A percentile compares a stretch with the other conserved stretches of the same genome.
Conservation (phyloP, 352 stramenopile species). For the Globisporangium ultimum region DNA sequence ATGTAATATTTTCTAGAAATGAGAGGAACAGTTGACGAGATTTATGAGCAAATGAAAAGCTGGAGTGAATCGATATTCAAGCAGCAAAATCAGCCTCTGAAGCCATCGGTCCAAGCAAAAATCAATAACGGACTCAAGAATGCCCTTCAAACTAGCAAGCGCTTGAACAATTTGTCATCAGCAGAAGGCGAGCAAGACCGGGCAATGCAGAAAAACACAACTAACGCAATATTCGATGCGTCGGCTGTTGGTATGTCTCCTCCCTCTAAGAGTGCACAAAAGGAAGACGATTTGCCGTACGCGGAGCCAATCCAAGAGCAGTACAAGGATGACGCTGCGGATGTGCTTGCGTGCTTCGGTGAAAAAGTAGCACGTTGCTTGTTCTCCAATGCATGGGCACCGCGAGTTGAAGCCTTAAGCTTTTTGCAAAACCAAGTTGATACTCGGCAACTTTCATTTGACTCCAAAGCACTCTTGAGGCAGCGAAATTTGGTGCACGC, state of each 20-base stretch:
- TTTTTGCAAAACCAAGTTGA: constrained; percentile 71
- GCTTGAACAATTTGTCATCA: constrained; percentile 22
- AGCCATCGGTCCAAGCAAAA: constrained; percentile 75
- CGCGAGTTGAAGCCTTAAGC: constrained; percentile 74
- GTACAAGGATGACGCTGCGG: constrained; percentile 40
- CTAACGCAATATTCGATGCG: constrained; percentile 19
- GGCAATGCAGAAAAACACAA: neutral
- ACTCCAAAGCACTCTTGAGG: constrained; percentile 11
- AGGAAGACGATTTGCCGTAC: constrained; percentile 76
- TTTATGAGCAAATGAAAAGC: constrained; percentile 72
- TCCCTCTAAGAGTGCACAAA: constrained; percentile 49
- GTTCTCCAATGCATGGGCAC: constrained; percentile 80
- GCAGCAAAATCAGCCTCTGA: constrained; percentile 60
- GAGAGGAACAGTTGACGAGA: constrained; percentile 45
- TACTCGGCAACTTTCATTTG: constrained; percentile 44
- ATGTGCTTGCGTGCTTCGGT: constrained; percentile 56
- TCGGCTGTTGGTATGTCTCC: constrained; percentile 23
- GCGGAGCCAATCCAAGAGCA: constrained; percentile 69
- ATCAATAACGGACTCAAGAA: constrained; percentile 80
- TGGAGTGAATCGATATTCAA: constrained; percentile 76
- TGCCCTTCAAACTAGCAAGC: constrained; percentile 63
- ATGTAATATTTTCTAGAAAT: constrained; percentile 31
- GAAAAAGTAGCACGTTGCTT: constrained; percentile 72
- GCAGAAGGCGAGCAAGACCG: neutral
- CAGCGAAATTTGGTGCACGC: constrained; percentile 24